These are phyloP conservation scores for Fusarium begoniae DNA, from an alignment of 2,329 filamentous ascomycete species.

Conservation along the genomic window DNA sequence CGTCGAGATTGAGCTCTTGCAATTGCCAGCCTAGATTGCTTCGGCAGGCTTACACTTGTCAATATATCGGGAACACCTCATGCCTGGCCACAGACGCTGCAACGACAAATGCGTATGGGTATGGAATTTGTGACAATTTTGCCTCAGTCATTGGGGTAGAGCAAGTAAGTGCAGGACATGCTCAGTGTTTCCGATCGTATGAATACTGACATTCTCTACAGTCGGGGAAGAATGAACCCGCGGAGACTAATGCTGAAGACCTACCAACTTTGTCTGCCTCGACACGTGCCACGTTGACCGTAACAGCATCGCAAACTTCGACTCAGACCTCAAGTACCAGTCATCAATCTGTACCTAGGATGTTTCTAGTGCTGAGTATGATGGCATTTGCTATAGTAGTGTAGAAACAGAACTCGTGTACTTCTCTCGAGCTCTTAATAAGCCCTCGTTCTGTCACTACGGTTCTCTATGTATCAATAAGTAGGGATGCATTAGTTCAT, in stretches of 20 bases:
- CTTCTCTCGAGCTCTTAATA: too few relatives aligned
- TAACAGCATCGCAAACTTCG: not conserved
- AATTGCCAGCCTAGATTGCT: not conserved
- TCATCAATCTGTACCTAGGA: fast-evolving
- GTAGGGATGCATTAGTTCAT: too few relatives aligned
- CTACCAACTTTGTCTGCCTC: not conserved
- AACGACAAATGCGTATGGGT: not conserved
- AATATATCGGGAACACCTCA: not conserved
- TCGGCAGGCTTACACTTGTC: not conserved
- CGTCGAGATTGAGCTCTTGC: not conserved
- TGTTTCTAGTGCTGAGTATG: fast-evolving
- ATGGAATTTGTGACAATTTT: not conserved
- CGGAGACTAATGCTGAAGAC: not conserved
- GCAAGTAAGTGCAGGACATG: too few relatives aligned
- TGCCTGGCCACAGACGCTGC: not conserved
- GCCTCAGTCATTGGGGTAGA: not conserved
- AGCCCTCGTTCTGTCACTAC: too few relatives aligned
- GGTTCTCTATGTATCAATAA: too few relatives aligned
- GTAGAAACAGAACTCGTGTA: too few relatives aligned
- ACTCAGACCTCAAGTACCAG: not conserved
- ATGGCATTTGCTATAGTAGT: fast-evolving
- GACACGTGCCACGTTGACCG: not conserved
- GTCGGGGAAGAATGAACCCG: not conserved
- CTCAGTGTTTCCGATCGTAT: too few relatives aligned
- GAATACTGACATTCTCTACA: not conserved